Percentiles rank a stretch among this genome's conserved stretches.
These are phyloP conservation scores for Marasmius tenuissimus DNA, from an alignment of 1,284 basidiomycete genomes.

Conservation along the genomic window DNA sequence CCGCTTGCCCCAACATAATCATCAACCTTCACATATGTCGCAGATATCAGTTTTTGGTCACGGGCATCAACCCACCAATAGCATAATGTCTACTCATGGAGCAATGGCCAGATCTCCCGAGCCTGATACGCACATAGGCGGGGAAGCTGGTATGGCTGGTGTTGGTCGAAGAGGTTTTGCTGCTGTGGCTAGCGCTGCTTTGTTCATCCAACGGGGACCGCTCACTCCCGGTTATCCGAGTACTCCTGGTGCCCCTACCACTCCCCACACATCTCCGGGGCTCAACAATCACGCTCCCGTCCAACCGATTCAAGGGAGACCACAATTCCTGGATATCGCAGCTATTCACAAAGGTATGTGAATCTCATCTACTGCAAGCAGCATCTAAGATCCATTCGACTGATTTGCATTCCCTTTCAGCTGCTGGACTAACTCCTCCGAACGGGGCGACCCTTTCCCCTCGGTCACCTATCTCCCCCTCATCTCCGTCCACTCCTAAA, in stretches of 20 bases:
- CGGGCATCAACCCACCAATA: conserved; percentile 9
- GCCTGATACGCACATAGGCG: conserved; percentile 73
- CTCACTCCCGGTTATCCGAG: background rate
- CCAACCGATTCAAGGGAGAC: conserved; percentile 22
- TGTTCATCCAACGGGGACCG: conserved; percentile 39
- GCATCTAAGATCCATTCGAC: conserved; percentile 13
- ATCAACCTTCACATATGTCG: background rate
- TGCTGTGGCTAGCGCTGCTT: conserved; percentile 72
- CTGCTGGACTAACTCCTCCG: background rate
- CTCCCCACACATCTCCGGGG: too few relatives aligned
- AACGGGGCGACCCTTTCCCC: background rate
- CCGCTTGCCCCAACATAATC: background rate
- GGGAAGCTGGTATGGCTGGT: conserved; percentile 87
- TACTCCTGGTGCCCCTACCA: too few relatives aligned
- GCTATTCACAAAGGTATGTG: conserved; percentile 40
- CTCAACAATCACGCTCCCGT: conserved; percentile 9
- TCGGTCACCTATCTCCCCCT: background rate
- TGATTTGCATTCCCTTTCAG: background rate
- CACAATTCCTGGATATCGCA: conserved; percentile 53
- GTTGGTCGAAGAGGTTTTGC: conserved; percentile 85
- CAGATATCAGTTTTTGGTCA: background rate
- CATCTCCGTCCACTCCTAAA: conserved; percentile 4
- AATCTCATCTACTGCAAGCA: conserved; percentile 1
- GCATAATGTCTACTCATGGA: conserved; percentile 3
- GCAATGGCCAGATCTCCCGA: conserved; percentile 21